A percentile compares a stretch with the other conserved stretches of the same genome.
These are phyloP conservation scores for Trichoderma sp. DNA, from an alignment of 2,329 filamentous ascomycete species.

Conservation along the genomic window DNA sequence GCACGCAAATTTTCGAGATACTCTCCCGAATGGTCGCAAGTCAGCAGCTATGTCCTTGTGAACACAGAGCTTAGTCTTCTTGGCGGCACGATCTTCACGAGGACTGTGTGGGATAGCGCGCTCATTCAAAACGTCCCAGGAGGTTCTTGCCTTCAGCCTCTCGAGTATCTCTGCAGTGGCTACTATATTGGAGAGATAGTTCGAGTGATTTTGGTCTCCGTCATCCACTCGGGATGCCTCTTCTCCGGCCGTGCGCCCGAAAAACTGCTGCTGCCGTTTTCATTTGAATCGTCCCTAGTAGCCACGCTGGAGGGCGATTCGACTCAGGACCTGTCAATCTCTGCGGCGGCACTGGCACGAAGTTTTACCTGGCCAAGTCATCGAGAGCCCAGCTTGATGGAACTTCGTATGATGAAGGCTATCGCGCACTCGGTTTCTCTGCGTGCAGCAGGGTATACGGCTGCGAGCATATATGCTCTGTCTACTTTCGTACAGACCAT, in stretches of 20 bases:
- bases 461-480: no score
- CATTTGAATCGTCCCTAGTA: background rate
- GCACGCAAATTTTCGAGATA: background rate
- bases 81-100: background rate
- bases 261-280: background rate
- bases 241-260: background rate
- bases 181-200: background rate
- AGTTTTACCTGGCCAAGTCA: no score
- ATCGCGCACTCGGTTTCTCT: background rate
- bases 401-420: background rate
- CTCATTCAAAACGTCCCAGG: background rate
- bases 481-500: no score
- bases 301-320: background rate
- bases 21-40: background rate
- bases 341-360: background rate
- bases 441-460: no score
- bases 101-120: background rate
- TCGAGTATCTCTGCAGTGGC: background rate
- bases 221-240: no score
- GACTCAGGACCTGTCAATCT: background rate
- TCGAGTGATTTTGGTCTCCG: background rate
- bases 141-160: background rate
- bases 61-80: background rate
- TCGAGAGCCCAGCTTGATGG: background rate
- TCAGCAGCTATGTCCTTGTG: background rate